Evolutionary conservation across 805 yeast species (phyloP).

Genomic region (Spathaspora hagerdaliae): DNA sequence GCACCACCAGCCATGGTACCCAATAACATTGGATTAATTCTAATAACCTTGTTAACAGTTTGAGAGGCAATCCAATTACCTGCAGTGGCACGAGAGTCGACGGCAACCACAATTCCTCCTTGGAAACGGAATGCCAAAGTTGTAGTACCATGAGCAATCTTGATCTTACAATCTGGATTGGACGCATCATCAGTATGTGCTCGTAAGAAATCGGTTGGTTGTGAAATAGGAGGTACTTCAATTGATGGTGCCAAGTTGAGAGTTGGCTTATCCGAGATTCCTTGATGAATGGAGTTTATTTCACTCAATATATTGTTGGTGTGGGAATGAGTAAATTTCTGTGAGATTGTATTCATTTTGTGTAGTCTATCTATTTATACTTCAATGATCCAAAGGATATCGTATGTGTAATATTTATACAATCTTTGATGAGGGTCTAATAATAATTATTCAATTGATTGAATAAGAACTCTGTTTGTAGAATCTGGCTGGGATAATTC

Average conservation of each 20-base stretch:
- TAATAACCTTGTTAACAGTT: slow-evolving; percentile 95
- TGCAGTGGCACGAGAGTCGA: slow-evolving; percentile 96
- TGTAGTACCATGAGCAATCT: slow-evolving; percentile 98
- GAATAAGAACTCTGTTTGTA: no score
- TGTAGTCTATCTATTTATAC: no score
- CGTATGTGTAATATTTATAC: no score
- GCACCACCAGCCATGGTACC: slow-evolving; percentile 99
- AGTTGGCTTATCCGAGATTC: slow-evolving; percentile 11
- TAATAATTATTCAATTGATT: no score
- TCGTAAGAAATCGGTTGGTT: slow-evolving; percentile 87
- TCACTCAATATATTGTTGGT: slow-evolving; percentile 24
- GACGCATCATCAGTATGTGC: slow-evolving; percentile 97
- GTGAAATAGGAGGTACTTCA: slow-evolving; percentile 75
- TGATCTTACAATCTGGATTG: slow-evolving; percentile 92
- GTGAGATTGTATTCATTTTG: slow-evolving; percentile 37
- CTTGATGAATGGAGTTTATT: slow-evolving; percentile 21
- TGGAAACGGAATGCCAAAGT: slow-evolving; percentile 94
- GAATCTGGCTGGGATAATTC: neutral
- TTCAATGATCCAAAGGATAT: no score
- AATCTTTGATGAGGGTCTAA: no score
- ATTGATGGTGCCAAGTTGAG: slow-evolving; percentile 56
- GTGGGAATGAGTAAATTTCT: slow-evolving; percentile 31
- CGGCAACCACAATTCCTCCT: slow-evolving; percentile 95
- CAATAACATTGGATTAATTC: slow-evolving; percentile 88
- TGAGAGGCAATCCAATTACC: slow-evolving; percentile 98